Percentiles rank a stretch among this genome's conserved stretches.
Evolutionary conservation across 768 basidiomycete species (phyloP).

Genomic region (Boletus pseudo-olivaceus): DNA sequence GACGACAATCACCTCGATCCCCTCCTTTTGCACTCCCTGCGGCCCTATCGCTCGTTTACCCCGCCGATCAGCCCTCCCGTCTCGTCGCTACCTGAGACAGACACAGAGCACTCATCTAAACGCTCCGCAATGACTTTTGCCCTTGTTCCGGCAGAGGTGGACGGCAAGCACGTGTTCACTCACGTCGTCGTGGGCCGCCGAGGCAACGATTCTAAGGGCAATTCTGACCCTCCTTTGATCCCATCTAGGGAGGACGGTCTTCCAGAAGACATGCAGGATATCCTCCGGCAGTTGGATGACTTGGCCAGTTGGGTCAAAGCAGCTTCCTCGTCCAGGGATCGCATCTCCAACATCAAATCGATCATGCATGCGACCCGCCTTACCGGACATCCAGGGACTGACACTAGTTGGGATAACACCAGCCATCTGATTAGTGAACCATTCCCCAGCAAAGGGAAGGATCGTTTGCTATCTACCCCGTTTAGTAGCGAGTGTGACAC

Average conservation of each 20-base stretch:
- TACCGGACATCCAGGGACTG: not conserved
- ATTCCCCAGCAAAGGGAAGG: conserved; percentile 21
- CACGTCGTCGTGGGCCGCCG: conserved; percentile 12
- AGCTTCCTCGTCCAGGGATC: conserved; percentile 15
- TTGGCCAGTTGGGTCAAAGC: conserved; percentile 26
- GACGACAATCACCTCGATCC: not conserved
- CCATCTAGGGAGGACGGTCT: conserved; percentile 13
- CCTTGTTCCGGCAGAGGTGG: conserved; percentile 13
- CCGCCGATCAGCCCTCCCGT: conserved; percentile 18
- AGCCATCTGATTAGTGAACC: not conserved
- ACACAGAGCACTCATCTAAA: conserved; percentile 13
- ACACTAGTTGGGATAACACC: not conserved
- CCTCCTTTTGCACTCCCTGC: not conserved
- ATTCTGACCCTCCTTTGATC: not conserved
- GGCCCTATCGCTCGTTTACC: conserved; percentile 8
- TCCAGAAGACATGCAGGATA: conserved; percentile 26
- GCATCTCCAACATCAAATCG: not conserved
- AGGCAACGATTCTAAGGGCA: not conserved
- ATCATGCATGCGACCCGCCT: not conserved
- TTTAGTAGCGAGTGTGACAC: not conserved
- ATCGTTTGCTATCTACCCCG: conserved; percentile 9
- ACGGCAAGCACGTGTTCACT: conserved; percentile 12
- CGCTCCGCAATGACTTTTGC: conserved; percentile 17
- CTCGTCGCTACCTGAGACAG: not conserved
- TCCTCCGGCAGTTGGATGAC: conserved; percentile 27